Base-by-base conservation (phyloP, 441 rosid species). In the Sinapis alba region DNA sequence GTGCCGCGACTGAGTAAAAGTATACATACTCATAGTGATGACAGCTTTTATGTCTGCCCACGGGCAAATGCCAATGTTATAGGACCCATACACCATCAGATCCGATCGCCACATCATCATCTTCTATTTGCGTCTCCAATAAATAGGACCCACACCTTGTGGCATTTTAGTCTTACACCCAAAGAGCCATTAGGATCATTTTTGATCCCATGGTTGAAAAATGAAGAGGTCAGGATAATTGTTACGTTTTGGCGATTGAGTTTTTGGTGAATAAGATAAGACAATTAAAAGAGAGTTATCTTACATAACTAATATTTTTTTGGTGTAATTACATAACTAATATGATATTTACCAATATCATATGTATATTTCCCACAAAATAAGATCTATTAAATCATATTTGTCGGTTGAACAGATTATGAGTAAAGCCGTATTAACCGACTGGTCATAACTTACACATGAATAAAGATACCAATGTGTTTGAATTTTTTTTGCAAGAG, bases 41-140 rank as follows among this genome's bases (percentile, higher is more conserved):
- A 77, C 80, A 71, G 80, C 80, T 71, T 77, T 77, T 26, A 77
- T 77, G 76, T 71, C 73, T 77, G 80, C 77, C 77, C 80, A 77
- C 80, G 80, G 72, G 76, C 76, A 77, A 65, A 77, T 1, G 63
- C 77, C 73, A 47, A 24, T 77, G 80, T 65, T 27, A 5, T 58
- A 12, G 71, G 80, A 36, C 80, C 80, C 63, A 59, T 65, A 15
- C 38, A 36, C 68, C 76, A 65, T 71, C 63, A 71, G 72, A 77
- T 77, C 76, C 45, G 72, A 77, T 77, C 64, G 58, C 76, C 80
- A 77, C 72, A 41, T 76, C 71, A 70, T 76, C n/a, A n/a, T n/a
- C 68, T 60, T 13, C 9, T 61, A 13, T 71, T 71, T 61, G 34
- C 43, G 16, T 71, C 43, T 27, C 5, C 4, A 13, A 26, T 62